phyloP scores from a whole-genome alignment of 192 early-diverging fungal genomes.

The Spizellomyces punctatus region DNA sequence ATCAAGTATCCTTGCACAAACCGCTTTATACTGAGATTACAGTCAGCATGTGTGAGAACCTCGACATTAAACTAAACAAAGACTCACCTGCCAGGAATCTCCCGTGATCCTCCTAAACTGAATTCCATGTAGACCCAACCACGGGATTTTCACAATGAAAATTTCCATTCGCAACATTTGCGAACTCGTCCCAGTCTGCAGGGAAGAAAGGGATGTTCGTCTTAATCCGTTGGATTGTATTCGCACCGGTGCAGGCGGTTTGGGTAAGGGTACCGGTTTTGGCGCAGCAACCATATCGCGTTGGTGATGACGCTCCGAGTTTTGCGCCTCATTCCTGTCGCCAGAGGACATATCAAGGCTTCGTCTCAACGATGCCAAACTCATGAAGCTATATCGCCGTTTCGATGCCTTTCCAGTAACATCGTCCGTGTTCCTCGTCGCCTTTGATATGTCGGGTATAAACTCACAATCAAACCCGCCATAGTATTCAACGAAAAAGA shows the following conservation, averaged over 20 bases:
- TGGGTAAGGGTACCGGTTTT: not conserved
- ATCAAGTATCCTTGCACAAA: too few species aligned
- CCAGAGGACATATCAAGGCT: not conserved
- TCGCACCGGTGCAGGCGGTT: not conserved
- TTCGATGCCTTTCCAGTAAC: not conserved
- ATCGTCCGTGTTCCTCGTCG: not conserved
- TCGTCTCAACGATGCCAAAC: not conserved
- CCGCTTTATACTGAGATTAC: too few species aligned
- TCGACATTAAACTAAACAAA: not conserved
- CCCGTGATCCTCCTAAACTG: conserved; percentile 32
- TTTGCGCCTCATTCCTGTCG: not conserved
- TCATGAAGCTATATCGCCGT: not conserved
- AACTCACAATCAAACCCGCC: conserved; percentile 40
- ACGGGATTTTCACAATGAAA: conserved; percentile 32
- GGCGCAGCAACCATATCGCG: not conserved
- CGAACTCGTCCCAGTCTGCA: not conserved
- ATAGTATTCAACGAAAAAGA: conserved; percentile 24
- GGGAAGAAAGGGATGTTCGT: not conserved
- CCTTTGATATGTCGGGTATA: not conserved
- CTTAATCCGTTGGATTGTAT: not conserved
- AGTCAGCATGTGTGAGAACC: too few species aligned
- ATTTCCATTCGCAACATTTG: conserved; percentile 32
- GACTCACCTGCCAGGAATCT: conserved; percentile 33
- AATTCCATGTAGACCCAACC: conserved; percentile 29
- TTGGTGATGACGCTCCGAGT: not conserved